Percentiles rank a stretch among this genome's conserved stretches.
phyloP scores from a whole-genome alignment of 208 protist species.

The Acanthamoeba royreba region DNA sequence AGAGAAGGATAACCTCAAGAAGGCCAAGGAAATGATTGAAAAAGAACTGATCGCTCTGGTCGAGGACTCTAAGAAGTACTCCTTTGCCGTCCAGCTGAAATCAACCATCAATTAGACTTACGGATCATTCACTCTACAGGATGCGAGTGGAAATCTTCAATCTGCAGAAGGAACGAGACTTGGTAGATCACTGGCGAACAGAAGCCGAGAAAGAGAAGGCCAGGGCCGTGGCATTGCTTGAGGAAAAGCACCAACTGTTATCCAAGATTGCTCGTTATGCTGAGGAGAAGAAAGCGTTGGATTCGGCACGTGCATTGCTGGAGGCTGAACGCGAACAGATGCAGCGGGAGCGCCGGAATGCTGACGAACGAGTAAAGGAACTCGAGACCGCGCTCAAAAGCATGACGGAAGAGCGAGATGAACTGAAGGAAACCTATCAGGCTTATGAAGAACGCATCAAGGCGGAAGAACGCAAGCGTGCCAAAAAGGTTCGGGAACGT shows the following conservation, averaged over 20 bases:
- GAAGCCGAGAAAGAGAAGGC: slow-evolving; percentile 24
- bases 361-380: not conserved
- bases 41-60: slow-evolving; percentile 9
- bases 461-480: not conserved
- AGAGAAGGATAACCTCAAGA: slow-evolving; percentile 18
- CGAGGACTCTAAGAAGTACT: slow-evolving; percentile 20
- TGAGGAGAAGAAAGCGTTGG: not conserved
- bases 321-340: not conserved
- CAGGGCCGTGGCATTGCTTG: not conserved
- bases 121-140: too few relatives aligned
- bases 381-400: not conserved
- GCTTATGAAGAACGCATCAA: not conserved
- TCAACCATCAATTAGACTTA: not conserved
- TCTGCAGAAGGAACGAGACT: slow-evolving; percentile 12
- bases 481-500: not conserved
- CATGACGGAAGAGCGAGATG: not conserved
- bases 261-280: not conserved
- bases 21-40: slow-evolving; percentile 46
- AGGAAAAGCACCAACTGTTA: slow-evolving; percentile 15
- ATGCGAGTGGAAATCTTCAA: not conserved
- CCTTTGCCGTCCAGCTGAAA: too few relatives aligned
- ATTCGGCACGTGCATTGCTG: not conserved
- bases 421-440: not conserved
- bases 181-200: not conserved
- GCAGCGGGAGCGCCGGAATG: not conserved